Percentiles rank a stretch among this genome's conserved stretches.
phyloP scores from a whole-genome alignment of 2,329 filamentous ascomycete species.

The Laburnicola sp. region DNA sequence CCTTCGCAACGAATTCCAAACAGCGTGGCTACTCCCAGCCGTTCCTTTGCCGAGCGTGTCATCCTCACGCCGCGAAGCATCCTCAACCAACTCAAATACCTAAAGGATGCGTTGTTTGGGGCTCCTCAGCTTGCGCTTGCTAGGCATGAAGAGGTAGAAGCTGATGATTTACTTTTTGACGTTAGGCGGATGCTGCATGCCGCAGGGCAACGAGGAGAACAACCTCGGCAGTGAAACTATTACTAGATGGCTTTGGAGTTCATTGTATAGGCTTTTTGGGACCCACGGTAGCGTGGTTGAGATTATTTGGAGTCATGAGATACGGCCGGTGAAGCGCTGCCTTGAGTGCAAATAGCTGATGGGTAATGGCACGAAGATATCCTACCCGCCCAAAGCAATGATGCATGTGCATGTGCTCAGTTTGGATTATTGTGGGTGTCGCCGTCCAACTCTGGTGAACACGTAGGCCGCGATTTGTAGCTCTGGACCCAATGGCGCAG shows the following conservation, averaged over 20 bases:
- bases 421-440: slow-evolving; percentile 4
- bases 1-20: slow-evolving; percentile 14
- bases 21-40: slow-evolving; percentile 26
- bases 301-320: background rate
- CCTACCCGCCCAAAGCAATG: background rate
- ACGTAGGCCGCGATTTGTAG: background rate
- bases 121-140: slow-evolving; percentile 58
- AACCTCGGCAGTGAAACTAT: slow-evolving; percentile 3
- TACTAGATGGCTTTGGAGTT: no score
- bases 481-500: slow-evolving; percentile 6
- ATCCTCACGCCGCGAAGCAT: slow-evolving; percentile 54
- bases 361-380: background rate
- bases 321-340: slow-evolving; percentile 1
- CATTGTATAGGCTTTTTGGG: background rate
- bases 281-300: background rate
- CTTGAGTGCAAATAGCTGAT: background rate
- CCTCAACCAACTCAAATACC: slow-evolving; percentile 47
- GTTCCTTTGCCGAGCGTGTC: slow-evolving; percentile 39
- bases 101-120: slow-evolving; percentile 61
- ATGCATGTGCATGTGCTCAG: background rate
- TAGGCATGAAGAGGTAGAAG: slow-evolving; percentile 66
- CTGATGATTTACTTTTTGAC: slow-evolving; percentile 80
- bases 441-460: background rate
- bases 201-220: slow-evolving; percentile 60
- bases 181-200: slow-evolving; percentile 73